Conservation (phyloP, 208 protist species). For the Kentomonas sorsogonicus region DNA sequence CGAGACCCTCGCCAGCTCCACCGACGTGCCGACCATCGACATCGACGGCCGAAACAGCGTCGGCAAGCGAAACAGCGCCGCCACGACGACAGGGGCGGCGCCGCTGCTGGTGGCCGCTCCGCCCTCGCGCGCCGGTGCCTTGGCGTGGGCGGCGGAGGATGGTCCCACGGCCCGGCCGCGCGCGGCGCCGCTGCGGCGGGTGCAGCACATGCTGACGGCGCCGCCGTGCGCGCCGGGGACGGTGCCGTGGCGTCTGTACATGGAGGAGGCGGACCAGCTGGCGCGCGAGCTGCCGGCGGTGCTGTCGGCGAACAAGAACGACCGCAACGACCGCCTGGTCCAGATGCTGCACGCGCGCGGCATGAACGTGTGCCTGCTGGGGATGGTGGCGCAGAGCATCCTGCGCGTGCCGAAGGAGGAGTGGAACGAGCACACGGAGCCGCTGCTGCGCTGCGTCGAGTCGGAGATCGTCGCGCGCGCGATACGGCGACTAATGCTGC, state of each 20-base stretch:
- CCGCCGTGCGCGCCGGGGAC: conserved; percentile 14
- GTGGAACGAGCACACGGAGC: conserved; percentile 20
- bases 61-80: no score
- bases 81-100: no score
- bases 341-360: conserved; percentile 31
- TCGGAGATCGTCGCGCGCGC: conserved; percentile 45
- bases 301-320: conserved; percentile 18
- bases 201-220: conserved; percentile 29
- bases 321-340: conserved; percentile 27
- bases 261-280: conserved; percentile 7
- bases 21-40: no score
- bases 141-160: no score
- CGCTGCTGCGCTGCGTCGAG: conserved; percentile 23
- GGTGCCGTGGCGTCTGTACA: no score
- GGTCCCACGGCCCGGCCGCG: conserved; percentile 22
- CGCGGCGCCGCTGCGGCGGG: conserved; percentile 34
- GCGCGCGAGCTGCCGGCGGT: conserved; percentile 17
- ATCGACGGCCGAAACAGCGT: no score
- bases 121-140: no score
- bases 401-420: conserved; percentile 26
- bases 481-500: conserved; percentile 29
- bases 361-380: conserved; percentile 40
- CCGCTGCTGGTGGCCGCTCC: no score
- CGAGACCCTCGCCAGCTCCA: no score
- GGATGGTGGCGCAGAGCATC: conserved; percentile 22